Base-by-base conservation (phyloP, 129 eudicot genomes). In the Chrysanthemum lavandulifolium region DNA sequence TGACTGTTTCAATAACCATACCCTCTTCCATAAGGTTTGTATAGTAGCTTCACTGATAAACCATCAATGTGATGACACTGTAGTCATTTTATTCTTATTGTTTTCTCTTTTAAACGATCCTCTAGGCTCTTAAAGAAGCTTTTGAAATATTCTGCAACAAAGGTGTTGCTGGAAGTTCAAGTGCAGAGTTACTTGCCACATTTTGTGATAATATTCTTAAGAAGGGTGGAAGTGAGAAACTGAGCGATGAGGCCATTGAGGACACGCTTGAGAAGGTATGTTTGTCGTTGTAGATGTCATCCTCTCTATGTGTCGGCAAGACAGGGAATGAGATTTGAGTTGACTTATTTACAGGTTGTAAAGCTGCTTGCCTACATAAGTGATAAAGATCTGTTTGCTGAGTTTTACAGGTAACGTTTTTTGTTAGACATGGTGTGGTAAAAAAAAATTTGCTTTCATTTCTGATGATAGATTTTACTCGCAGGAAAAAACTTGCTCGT, bases 221-320 rank as follows among this genome's bases (percentile, higher is more conserved):
- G 66, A 93, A 89, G 71, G 97, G 98, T 72, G 98, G 97, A 25
- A 87, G 97, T 82, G 97, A 93, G 84, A 93, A 87, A 67, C 71
- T 87, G 81, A 93, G 97, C 67, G 96, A 89, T 79, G 98, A 93
- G 78, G 98, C 95, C 68, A 84, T 89, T 79, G 98, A 93, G 76
- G 98, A 93, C 18, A 84, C 96, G 2, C 87, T 93, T 57, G 95
- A 89, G 80, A 93, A 89, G 92, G 98, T 93, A 78, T 72, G 73
- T n/a, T 59, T 29, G 54, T 51, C 65, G 14, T 40, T 50, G 43
- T 43, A 18, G 64, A 18, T 65, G 51, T 8, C 61, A 62, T 31
- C 15, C 23, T 23, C 36, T 56, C 25, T 2, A 25, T 79, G 21
- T 13, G 54, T 21, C 13, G 18, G 61, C 11, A n/a, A 18, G 65